Evolutionary conservation across 768 basidiomycete genomes (phyloP).

Genomic region (Amanita pseudoporphyria): DNA sequence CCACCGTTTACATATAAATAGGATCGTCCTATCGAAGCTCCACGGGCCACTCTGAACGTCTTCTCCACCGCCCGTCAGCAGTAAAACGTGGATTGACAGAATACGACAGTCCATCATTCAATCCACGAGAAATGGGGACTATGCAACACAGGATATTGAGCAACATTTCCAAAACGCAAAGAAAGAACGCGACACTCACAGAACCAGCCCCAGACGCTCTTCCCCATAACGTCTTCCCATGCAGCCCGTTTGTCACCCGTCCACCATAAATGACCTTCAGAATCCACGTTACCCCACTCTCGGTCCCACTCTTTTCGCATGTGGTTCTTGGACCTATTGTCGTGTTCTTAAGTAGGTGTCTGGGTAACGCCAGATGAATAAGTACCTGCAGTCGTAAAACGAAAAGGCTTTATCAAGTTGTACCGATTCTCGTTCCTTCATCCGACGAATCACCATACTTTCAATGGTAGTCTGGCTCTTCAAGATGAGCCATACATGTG

Average conservation of each 20-base stretch:
- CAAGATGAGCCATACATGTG: conserved; percentile 55
- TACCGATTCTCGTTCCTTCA: conserved; percentile 55
- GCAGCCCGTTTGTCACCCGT: conserved; percentile 47
- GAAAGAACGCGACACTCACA: conserved; percentile 38
- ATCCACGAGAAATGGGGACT: conserved; percentile 43
- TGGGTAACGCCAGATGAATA: conserved; percentile 8
- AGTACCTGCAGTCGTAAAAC: conserved; percentile 49
- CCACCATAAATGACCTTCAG: conserved; percentile 87
- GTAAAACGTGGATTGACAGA: conserved; percentile 70
- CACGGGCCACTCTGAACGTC: conserved; percentile 62
- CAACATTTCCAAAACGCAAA: too few species aligned
- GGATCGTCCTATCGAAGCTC: conserved; percentile 56
- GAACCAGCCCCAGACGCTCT: conserved; percentile 59
- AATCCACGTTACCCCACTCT: conserved; percentile 72
- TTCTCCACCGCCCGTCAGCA: conserved; percentile 52
- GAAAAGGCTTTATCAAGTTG: conserved; percentile 40
- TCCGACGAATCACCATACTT: conserved; percentile 43
- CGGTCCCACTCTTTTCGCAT: conserved; percentile 50
- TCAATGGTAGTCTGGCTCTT: conserved; percentile 76
- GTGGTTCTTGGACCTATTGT: conserved; percentile 36
- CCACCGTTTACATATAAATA: too few species aligned
- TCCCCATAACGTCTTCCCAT: conserved; percentile 84
- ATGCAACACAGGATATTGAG: conserved; percentile 23
- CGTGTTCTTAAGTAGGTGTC: neutral
- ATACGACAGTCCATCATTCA: conserved; percentile 53